Conservation (phyloP, 73 alveolate species). For the Tetrahymena elliotti region DNA sequence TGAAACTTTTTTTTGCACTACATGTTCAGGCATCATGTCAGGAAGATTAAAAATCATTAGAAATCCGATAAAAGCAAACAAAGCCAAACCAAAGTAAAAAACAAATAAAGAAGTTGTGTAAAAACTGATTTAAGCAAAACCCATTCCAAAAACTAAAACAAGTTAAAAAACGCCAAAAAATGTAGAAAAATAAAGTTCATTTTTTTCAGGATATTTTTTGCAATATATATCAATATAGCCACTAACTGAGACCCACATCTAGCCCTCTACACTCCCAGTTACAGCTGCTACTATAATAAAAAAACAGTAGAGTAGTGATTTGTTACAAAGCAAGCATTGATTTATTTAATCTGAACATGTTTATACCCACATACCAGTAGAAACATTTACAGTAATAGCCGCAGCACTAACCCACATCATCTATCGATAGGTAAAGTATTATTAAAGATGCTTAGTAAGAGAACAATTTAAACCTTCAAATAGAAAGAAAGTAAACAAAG, state of each 20-base stretch:
- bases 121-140: background rate
- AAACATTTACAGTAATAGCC: background rate
- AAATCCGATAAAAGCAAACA: background rate
- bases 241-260: background rate
- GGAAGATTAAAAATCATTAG: background rate
- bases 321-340: background rate
- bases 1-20: background rate
- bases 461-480: background rate
- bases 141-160: background rate
- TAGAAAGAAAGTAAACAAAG: background rate
- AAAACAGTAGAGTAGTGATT: background rate
- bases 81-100: background rate
- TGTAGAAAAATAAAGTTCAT: background rate
- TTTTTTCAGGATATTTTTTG: background rate
- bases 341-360: background rate
- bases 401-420: background rate
- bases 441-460: background rate
- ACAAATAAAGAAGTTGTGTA: background rate
- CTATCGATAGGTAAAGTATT: background rate
- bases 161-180: background rate
- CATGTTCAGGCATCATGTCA: background rate
- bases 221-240: background rate
- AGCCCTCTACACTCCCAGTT: background rate
- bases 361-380: background rate
- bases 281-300: background rate